Base-by-base conservation (phyloP, 768 basidiomycete species). In the Panus rudis region DNA sequence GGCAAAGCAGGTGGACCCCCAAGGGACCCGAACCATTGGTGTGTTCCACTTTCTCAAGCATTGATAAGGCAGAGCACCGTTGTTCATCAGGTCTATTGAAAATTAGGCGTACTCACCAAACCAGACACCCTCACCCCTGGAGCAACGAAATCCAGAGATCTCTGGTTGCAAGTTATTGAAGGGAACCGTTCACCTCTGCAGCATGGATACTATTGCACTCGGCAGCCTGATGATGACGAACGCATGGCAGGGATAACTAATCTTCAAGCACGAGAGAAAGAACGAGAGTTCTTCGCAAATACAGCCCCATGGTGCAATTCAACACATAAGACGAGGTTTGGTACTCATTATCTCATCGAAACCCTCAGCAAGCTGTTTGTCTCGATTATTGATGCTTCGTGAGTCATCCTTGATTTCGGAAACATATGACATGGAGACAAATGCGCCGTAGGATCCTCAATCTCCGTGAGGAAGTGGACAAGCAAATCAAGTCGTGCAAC, bases 151-250 rank as follows among this genome's bases (percentile, higher is more conserved):
- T 45, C 65, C 37, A 61, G 62, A 11, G 45, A 61, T 17, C 30
- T 58, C 20, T 76, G 73, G 71, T 53, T 74, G 6, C 67, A 70
- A 2, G 66, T 79, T 3, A 60, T 85, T 13, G 69, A 78, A 48
- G 78, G 75, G 19, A 64, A 63, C 31, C 37, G 57, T 35, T 59
- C 80, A 50, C 45, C 21, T 14, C 61, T 84, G 41, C 67, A 53
- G 25, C 78, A 53, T 25, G 56, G 56, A 2, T 84, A 84, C 47
- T 84, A 75, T 46, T 81, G 79, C 22, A 77, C 81, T 17, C 78
- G 79, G 31, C 76, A 81, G 20, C 79, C 80, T 0, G 74, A 81
- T 42, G 84, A 84, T 48, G 65, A 58, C 4, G 72, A 81, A 43
- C 73, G 84, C 1, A 46, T 52, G 13, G 52, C 58, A 31, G 57